Base-by-base conservation (phyloP, 495 filamentous ascomycete genomes). In the Umbilicaria muhlenbergii region DNA sequence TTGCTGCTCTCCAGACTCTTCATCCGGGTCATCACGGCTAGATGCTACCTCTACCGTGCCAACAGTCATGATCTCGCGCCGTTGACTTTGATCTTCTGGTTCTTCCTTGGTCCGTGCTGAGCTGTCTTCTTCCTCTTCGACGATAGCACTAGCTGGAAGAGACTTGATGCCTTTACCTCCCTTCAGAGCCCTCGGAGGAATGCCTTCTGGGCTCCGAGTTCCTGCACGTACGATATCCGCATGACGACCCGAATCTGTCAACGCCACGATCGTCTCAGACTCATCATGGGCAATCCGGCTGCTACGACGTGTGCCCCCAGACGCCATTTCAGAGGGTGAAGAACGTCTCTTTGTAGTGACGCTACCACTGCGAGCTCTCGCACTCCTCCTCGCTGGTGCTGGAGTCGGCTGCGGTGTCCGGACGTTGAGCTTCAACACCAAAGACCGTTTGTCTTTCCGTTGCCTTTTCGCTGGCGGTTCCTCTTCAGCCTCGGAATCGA, bases 211-310 rank as follows among this genome's bases (percentile, higher is more conserved):
- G 47, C 74, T 86, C 34, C 58, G 68, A 11, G 82, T 85, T 34
- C 71, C 74, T 24, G 70, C 64, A 44, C 70, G 59, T 24, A 78
- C 64, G 12, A 73, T 65, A 43, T 72, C 54, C 43, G 77, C 73
- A 56, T 92, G 83, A 51, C 69, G 74, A 11, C 86, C 86, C 2
- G 86, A 92, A 52, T 78, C 79, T 0, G 84, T 78, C 31, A 93
- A 64, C 14, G 70, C 76, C 35, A 78, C 63, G 12, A 81, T 68
- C 13, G 79, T 71, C 34, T 75, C 74, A 5, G 69, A 66, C 8
- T 71, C 63, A 44, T 74, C 74, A 36, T 75, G 72, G 15, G 67
- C 72, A 6, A 72, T 69, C 14, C 77, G 73, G 48, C 76, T 79
- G 32, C 65, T 74, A 43, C 75, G 67, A 40, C 74, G 63, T 12